Evolutionary conservation across 2,329 filamentous ascomycete species (phyloP), one percentile per base, ranked within the genome.

Genomic region (Hymenoscyphus fraxineus): DNA sequence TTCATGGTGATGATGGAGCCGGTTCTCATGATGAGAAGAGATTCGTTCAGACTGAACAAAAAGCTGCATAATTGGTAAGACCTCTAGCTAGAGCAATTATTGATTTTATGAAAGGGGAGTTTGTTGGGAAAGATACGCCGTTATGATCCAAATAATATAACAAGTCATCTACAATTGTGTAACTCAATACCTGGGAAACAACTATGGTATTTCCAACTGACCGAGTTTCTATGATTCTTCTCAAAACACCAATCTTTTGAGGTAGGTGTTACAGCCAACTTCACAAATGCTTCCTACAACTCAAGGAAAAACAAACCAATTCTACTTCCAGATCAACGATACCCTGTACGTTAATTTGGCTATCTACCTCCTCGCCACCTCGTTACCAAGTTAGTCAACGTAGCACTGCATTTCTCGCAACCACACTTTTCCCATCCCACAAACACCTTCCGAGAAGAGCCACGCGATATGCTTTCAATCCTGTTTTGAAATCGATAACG

Each of bases 1-100:
- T 66, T 6, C 63, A 67, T n/a, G 58, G 47, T 32, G 63, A 68
- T 47, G 59, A 66, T 57, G 65, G 63, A 19, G 61, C 59, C 47
- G 62, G 62, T 10, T 58, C 64, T 6, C 47, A 54, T 27, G 60
- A 65, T 41, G 66, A 67, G 61, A 68, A 68, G 63, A 44, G 55
- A 22, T 59, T 63, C 27, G 55, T 62, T 9, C 39, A 60, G 13
- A 59, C 59, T n/a, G 58, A 63, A 15, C 38, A 44, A 5, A 64
- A 64, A 31, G 62, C 58, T 35, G 62, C 58, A 55, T 64, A 60
- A 27, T 22, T 15, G 32, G 15, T 9, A 19, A 16, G n/a, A n/a
- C 13, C 22, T 22, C 55, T 57, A 35, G 55, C 31, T 57, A 32
- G 55, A 51, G 15, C 6, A 16, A 35, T 32, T 32, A 6, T 35